These are phyloP conservation scores for Eucalyptus curtisii DNA, from an alignment of 345 rosid genomes.

Conservation along the genomic window DNA sequence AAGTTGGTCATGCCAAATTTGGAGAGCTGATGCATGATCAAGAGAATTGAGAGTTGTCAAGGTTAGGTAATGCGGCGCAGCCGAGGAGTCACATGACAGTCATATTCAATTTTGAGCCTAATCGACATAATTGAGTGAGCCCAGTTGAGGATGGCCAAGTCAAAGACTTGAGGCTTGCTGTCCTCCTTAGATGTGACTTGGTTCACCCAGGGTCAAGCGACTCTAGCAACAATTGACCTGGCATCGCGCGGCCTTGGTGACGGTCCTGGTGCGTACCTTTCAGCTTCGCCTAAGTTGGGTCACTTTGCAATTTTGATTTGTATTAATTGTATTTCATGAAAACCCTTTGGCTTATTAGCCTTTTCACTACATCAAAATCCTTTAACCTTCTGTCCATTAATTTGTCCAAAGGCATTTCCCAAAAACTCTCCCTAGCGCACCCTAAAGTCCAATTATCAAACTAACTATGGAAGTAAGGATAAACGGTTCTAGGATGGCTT, in stretches of 20 bases:
- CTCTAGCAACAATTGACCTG: not conserved
- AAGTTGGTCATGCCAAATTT: not conserved
- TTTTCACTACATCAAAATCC: not conserved
- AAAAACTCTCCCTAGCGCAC: not conserved
- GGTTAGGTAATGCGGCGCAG: accelerated
- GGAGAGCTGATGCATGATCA: not conserved
- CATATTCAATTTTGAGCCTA: not conserved
- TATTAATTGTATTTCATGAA: not conserved
- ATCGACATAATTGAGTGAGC: accelerated
- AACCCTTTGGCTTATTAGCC: not conserved
- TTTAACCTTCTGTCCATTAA: not conserved
- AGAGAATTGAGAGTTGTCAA: not conserved
- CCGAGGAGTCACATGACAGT: not conserved
- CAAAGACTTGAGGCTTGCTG: not conserved
- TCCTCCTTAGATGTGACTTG: not conserved
- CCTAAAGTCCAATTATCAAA: not conserved
- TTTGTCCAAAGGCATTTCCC: not conserved
- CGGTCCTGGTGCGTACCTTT: not conserved
- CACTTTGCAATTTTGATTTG: not conserved
- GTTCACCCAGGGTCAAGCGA: not conserved
- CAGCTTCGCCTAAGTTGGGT: not conserved
- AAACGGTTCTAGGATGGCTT: not conserved
- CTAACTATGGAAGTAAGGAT: not conserved
- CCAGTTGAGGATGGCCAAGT: not conserved
- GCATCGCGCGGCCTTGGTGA: not conserved